These are phyloP conservation scores for Pseudohyphozyma bogoriensis DNA, from an alignment of 768 basidiomycete genomes.

Conservation along the genomic window DNA sequence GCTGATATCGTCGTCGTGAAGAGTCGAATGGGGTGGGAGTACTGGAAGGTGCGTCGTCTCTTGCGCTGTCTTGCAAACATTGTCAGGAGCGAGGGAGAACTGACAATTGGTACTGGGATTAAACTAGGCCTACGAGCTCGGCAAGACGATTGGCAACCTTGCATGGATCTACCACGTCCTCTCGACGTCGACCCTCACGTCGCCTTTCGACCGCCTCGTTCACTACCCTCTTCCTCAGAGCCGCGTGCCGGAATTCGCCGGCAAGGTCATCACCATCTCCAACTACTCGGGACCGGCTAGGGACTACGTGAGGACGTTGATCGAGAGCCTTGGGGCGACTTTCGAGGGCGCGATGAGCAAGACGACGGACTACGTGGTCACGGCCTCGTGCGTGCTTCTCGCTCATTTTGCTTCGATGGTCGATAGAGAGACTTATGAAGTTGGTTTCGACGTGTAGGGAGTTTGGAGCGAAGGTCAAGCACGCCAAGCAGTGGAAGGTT, in stretches of 20 bases:
- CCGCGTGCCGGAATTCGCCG: not conserved
- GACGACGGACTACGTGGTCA: constrained; percentile 67
- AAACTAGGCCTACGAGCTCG: constrained; percentile 50
- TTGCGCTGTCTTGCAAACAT: too few relatives aligned
- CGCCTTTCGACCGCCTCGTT: constrained; percentile 58
- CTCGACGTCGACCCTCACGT: constrained; percentile 33
- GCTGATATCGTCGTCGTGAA: constrained; percentile 68
- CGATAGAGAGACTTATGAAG: not conserved
- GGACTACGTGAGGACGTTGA: constrained; percentile 78
- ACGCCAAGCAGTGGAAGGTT: constrained; percentile 69
- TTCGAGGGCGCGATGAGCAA: constrained; percentile 76
- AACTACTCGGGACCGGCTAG: constrained; percentile 80
- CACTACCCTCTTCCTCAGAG: constrained; percentile 51
- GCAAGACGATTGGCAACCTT: constrained; percentile 63
- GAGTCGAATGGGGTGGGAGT: constrained; percentile 58
- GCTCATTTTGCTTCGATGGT: not conserved
- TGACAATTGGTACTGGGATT: not conserved
- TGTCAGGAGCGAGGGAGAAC: not conserved
- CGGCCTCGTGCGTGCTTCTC: constrained; percentile 56
- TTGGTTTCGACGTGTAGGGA: constrained; percentile 31
- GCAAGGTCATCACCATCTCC: constrained; percentile 67
- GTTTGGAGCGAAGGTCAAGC: constrained; percentile 53
- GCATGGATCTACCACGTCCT: constrained; percentile 76
- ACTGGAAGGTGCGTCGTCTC: constrained; percentile 50
- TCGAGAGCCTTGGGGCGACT: constrained; percentile 60